Evolutionary conservation across 164 flowering plant genomes (phyloP).

Genomic region (Liquidambar formosana): DNA sequence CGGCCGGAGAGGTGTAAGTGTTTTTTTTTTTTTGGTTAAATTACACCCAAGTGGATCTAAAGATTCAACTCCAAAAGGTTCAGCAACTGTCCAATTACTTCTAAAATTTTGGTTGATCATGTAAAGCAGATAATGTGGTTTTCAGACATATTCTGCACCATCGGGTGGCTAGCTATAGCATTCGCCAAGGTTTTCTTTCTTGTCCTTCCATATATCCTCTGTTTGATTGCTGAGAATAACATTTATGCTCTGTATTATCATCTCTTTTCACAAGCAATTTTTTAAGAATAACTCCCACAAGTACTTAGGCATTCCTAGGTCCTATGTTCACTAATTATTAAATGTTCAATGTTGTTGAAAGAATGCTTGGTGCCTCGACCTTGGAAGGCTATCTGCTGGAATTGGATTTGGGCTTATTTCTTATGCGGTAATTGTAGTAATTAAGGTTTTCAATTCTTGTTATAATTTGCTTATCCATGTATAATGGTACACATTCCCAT

Average conservation of each 20-base stretch:
- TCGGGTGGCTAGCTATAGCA: slow-evolving; percentile 28
- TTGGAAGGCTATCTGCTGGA: slow-evolving; percentile 32
- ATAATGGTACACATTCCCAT: not conserved
- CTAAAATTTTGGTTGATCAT: not conserved
- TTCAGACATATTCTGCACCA: slow-evolving; percentile 19
- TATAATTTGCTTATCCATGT: not conserved
- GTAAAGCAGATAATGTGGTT: slow-evolving; percentile 31
- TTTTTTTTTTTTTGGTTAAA: no score
- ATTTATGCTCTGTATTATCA: no score
- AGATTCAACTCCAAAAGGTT: not conserved
- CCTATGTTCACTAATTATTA: no score
- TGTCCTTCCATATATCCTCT: not conserved
- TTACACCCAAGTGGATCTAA: no score
- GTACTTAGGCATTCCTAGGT: no score
- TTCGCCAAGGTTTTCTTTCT: slow-evolving; percentile 20
- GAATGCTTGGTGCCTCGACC: slow-evolving; percentile 32
- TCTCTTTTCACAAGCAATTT: no score
- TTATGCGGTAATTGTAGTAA: slow-evolving; percentile 30
- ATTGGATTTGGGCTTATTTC: slow-evolving; percentile 39
- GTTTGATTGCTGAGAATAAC: not conserved
- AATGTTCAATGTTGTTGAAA: slow-evolving; percentile 6
- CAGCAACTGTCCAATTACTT: not conserved
- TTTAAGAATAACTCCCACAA: no score
- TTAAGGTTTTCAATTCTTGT: not conserved
- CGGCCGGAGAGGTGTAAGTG: slow-evolving; percentile 33